Conservation (phyloP, 768 basidiomycete species). For the Boletus sensibilis region DNA sequence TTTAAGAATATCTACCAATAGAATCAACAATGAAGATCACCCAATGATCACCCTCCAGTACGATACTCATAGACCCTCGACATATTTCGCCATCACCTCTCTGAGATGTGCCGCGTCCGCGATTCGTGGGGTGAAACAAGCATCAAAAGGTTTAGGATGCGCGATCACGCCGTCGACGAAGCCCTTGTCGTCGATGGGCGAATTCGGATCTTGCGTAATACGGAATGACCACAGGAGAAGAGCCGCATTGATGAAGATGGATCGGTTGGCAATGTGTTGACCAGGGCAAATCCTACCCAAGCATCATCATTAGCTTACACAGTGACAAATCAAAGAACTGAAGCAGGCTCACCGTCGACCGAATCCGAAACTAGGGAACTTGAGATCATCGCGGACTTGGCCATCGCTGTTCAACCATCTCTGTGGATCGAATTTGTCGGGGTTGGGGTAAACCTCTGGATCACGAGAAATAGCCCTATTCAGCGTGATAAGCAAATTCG, state of each 20-base stretch:
- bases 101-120: slow-evolving; percentile 26
- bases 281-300: slow-evolving; percentile 61
- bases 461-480: slow-evolving; percentile 56
- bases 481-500: neutral
- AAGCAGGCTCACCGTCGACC: slow-evolving; percentile 38
- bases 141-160: slow-evolving; percentile 63
- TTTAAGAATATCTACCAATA: neutral
- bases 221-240: slow-evolving; percentile 66
- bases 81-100: slow-evolving; percentile 27
- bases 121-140: slow-evolving; percentile 50
- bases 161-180: slow-evolving; percentile 65
- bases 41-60: neutral
- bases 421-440: slow-evolving; percentile 57
- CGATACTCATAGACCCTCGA: slow-evolving; percentile 11
- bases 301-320: neutral
- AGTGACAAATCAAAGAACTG: neutral
- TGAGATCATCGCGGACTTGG: slow-evolving; percentile 51
- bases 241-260: slow-evolving; percentile 64
- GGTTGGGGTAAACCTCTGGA: slow-evolving; percentile 55
- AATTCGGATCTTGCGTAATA: slow-evolving; percentile 47
- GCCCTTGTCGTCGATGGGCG: slow-evolving; percentile 58
- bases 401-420: slow-evolving; percentile 47
- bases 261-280: slow-evolving; percentile 58
- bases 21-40: neutral
- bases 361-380: slow-evolving; percentile 55